Base-by-base conservation (phyloP, 2,329 filamentous ascomycete species). In the Cladosporium colombiae region DNA sequence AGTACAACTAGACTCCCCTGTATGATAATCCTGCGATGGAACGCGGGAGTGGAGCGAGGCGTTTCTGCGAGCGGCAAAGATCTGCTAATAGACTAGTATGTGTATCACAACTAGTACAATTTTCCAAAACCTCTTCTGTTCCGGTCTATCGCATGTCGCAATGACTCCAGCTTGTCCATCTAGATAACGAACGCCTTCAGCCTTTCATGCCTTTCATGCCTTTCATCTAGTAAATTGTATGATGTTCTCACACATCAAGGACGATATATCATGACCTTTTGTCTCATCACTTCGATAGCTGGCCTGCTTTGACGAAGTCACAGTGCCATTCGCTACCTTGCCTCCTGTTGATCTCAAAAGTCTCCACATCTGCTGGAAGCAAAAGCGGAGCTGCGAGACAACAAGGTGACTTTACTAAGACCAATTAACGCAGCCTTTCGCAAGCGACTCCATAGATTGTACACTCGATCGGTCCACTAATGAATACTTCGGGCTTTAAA, bases 1-100 rank as follows among this genome's bases (percentile, higher is more conserved):
- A 98, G 83, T 99, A 99, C 86, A 99, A 99, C 81, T 98, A 96
- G 37, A 50, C 27, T 35, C 27, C 13, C 27, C n/a, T 65, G 63
- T 65, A 65, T 60, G 63, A 65, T 65, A 55, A 21, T 35, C 37
- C 44, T 31, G 61, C 50, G 29, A 31, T 25, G 6, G 57, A 33
- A 55, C 8, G 27, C 25, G 13, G 49, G 23, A 62, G 14, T n/a
- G 46, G 59, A 62, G 59, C 59, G 59, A 52, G 59, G 59, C 46
- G 59, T 62, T 62, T 62, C 6, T 29, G 25, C 37, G 21, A 40
- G 16, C 25, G 25, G 56, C 56, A 31, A 33, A 31, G n/a, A 13
- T 7, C 31, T 50, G 59, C 49, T 33, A 55, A 25, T 55, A 62
- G 49, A 62, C 53, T 55, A 53, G 46, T 49, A 55, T 35, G 31